phyloP scores from a whole-genome alignment of 2,329 filamentous ascomycete genomes.

The Blastomyces gilchristii region DNA sequence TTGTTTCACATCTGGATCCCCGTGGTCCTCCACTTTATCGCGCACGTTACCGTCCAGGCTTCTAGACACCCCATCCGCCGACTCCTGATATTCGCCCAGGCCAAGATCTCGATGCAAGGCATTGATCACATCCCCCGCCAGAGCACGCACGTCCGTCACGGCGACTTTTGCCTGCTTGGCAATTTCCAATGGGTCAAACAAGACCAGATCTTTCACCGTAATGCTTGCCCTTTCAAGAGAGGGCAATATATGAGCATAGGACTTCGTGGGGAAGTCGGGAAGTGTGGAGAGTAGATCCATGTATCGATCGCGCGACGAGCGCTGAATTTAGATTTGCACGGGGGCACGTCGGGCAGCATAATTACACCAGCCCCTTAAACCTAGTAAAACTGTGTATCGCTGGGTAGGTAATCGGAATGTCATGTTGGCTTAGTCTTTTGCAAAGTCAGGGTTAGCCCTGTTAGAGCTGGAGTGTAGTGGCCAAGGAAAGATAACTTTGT shows the following conservation, averaged over 20 bases:
- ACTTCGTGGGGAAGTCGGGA: slow-evolving; percentile 62
- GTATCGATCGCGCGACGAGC: neutral
- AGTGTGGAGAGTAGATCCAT: slow-evolving; percentile 72
- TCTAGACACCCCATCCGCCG: slow-evolving; percentile 7
- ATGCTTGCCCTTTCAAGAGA: slow-evolving; percentile 68
- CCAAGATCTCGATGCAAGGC: slow-evolving; percentile 56
- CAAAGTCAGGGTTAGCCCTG: neutral
- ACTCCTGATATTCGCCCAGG: slow-evolving; percentile 21
- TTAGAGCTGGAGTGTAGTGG: neutral
- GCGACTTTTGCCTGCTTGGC: slow-evolving; percentile 78
- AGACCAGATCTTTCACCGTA: slow-evolving; percentile 73
- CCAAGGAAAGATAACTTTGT: neutral
- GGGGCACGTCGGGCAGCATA: neutral
- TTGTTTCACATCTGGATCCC: slow-evolving; percentile 15
- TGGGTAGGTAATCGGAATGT: neutral
- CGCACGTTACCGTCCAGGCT: slow-evolving; percentile 3
- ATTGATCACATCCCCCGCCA: slow-evolving; percentile 56
- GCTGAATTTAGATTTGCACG: neutral
- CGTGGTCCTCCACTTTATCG: neutral
- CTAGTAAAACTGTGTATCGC: neutral
- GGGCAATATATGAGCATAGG: slow-evolving; percentile 64
- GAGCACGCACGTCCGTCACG: slow-evolving; percentile 64
- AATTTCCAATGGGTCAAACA: slow-evolving; percentile 69
- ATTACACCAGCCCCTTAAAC: neutral
- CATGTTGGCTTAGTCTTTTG: neutral